Conservation (phyloP, 805 yeast species). For the Nakazawaea molendinolei region DNA sequence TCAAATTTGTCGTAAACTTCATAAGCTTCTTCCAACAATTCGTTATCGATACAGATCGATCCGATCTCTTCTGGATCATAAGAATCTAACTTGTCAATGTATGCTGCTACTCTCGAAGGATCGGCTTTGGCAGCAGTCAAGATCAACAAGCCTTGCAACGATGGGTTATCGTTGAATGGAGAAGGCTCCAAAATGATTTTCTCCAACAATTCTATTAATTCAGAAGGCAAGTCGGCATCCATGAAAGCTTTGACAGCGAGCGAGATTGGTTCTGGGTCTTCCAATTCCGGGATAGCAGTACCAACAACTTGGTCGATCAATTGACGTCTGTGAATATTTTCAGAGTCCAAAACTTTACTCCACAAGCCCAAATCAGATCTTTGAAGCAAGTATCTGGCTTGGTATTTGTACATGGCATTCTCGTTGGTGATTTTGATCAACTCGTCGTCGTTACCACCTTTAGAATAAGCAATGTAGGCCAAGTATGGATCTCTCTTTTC, state of each 20-base stretch:
- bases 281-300: slow-evolving; percentile 91
- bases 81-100: slow-evolving; percentile 84
- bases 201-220: slow-evolving; percentile 89
- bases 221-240: slow-evolving; percentile 90
- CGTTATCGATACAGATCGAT: slow-evolving; percentile 82
- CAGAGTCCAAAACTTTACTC: slow-evolving; percentile 68
- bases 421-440: slow-evolving; percentile 90
- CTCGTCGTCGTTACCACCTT: slow-evolving; percentile 89
- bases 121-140: slow-evolving; percentile 96
- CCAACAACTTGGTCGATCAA: slow-evolving; percentile 91
- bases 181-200: slow-evolving; percentile 96
- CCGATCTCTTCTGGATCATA: slow-evolving; percentile 94
- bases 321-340: slow-evolving; percentile 83
- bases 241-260: slow-evolving; percentile 91
- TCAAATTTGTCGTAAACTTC: slow-evolving; percentile 86
- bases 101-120: slow-evolving; percentile 72
- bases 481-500: slow-evolving; percentile 98
- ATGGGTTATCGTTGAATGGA: slow-evolving; percentile 91
- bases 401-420: slow-evolving; percentile 96
- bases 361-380: slow-evolving; percentile 85
- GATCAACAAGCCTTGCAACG: slow-evolving; percentile 86
- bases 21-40: slow-evolving; percentile 87
- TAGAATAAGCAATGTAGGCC: slow-evolving; percentile 96
- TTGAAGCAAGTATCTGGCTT: slow-evolving; percentile 88
- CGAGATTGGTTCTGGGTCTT: slow-evolving; percentile 89